A percentile compares a stretch with the other conserved stretches of the same genome.
Evolutionary conservation across 164 flowering plant species (phyloP).

Genomic region (Chimonanthus salicifolius): DNA sequence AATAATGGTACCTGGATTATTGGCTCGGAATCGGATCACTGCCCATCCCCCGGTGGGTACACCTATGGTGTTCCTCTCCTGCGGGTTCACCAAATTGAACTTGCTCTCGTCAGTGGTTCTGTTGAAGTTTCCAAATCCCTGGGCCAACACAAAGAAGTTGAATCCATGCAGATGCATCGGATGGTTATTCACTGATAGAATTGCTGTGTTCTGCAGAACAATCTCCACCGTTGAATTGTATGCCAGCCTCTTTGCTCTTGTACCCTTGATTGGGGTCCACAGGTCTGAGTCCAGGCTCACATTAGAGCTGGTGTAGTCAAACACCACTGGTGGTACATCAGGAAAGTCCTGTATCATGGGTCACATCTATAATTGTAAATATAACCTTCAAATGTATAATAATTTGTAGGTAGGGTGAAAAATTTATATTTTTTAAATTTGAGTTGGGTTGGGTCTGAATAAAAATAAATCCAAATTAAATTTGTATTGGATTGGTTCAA

Average conservation of each 20-base stretch:
- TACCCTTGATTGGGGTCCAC: constrained; percentile 24
- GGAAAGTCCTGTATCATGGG: constrained; percentile 41
- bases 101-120: too few species aligned
- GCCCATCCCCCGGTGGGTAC: too few species aligned
- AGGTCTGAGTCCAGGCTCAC: constrained; percentile 7
- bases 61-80: too few species aligned
- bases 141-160: constrained; percentile 64
- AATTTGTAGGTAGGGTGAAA: too few species aligned
- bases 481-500: too few species aligned
- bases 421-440: too few species aligned
- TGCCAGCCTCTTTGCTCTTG: constrained; percentile 45
- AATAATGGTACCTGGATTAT: constrained; percentile 50
- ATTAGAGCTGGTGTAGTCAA: constrained; percentile 39
- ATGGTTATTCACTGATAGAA: constrained; percentile 47
- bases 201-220: constrained; percentile 66
- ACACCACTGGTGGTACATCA: not conserved
- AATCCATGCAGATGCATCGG: constrained; percentile 71
- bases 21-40: constrained; percentile 46
- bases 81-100: too few species aligned
- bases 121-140: constrained; percentile 49
- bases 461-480: too few species aligned
- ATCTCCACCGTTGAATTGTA: constrained; percentile 59
- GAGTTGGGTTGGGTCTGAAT: too few species aligned
- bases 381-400: too few species aligned
- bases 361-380: too few species aligned